These are phyloP conservation scores for Trametes hirsuta DNA, from an alignment of 1,284 basidiomycete species.

Conservation along the genomic window DNA sequence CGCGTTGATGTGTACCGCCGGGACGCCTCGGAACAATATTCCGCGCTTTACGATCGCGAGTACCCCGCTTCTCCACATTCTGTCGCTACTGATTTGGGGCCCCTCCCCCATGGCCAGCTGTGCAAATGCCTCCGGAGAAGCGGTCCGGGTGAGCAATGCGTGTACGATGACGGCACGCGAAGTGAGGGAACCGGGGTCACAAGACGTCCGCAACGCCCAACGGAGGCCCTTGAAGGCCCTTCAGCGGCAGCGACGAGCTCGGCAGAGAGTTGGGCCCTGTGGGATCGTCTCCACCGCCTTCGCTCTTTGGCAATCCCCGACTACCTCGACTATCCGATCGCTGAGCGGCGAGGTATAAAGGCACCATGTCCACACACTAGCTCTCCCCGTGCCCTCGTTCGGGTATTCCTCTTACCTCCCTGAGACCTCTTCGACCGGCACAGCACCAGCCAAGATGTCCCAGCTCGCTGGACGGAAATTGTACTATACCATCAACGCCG, in stretches of 20 bases:
- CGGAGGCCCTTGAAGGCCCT: slow-evolving; percentile 8
- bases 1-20: background rate
- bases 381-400: slow-evolving; percentile 2
- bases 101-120: background rate
- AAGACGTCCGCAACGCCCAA: slow-evolving; percentile 11
- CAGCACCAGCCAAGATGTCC: slow-evolving; percentile 18
- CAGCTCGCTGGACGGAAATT: slow-evolving; percentile 32
- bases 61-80: slow-evolving; percentile 7
- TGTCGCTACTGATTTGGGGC: slow-evolving; percentile 6
- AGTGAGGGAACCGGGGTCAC: slow-evolving; percentile 16
- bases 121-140: slow-evolving; percentile 7
- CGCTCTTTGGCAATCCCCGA: slow-evolving; percentile 8
- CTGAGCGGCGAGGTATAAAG: background rate
- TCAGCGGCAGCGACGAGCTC: slow-evolving; percentile 20
- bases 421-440: background rate
- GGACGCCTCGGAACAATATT: slow-evolving; percentile 8
- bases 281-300: slow-evolving; percentile 8
- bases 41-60: slow-evolving; percentile 3
- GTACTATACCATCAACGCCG: slow-evolving; percentile 39
- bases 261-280: slow-evolving; percentile 12
- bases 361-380: background rate
- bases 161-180: slow-evolving; percentile 14
- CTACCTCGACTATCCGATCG: background rate
- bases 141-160: slow-evolving; percentile 13
- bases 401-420: background rate